Conservation (phyloP, 257 asterid genomes). For the Capsicum chinense region DNA sequence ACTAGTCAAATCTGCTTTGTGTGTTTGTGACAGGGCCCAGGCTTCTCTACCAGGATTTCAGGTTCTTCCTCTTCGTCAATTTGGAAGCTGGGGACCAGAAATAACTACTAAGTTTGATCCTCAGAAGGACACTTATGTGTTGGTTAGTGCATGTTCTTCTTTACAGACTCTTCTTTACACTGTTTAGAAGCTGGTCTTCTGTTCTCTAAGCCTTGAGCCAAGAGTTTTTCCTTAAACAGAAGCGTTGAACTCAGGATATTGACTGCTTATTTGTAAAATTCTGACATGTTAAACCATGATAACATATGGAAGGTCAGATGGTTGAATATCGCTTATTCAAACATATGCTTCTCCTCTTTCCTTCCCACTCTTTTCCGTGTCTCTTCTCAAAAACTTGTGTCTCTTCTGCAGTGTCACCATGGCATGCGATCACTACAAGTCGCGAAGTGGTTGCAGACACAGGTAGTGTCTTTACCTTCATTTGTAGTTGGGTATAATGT, state of each 20-base stretch:
- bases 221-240: slow-evolving; percentile 18
- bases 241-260: not conserved
- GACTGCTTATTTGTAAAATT: slow-evolving; percentile 8
- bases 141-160: slow-evolving; percentile 55
- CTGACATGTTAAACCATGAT: not conserved
- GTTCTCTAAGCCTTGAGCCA: not conserved
- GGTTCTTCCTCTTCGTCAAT: slow-evolving; percentile 92
- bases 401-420: slow-evolving; percentile 83
- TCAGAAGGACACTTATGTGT: slow-evolving; percentile 83
- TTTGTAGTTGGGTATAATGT: slow-evolving; percentile 7
- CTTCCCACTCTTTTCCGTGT: slow-evolving; percentile 2
- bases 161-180: not conserved
- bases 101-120: slow-evolving; percentile 70
- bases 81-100: slow-evolving; percentile 95
- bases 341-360: slow-evolving; percentile 16
- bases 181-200: not conserved
- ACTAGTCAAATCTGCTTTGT: slow-evolving; percentile 12
- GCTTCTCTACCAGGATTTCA: slow-evolving; percentile 83
- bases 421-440: slow-evolving; percentile 92
- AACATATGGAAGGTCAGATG: not conserved
- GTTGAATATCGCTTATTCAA: not conserved
- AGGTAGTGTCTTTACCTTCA: slow-evolving; percentile 50
- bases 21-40: slow-evolving; percentile 58
- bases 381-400: slow-evolving; percentile 27
- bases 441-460: slow-evolving; percentile 95